Conservation (phyloP, 129 eudicot genomes). For the Chrysanthemum lavandulifolium region DNA sequence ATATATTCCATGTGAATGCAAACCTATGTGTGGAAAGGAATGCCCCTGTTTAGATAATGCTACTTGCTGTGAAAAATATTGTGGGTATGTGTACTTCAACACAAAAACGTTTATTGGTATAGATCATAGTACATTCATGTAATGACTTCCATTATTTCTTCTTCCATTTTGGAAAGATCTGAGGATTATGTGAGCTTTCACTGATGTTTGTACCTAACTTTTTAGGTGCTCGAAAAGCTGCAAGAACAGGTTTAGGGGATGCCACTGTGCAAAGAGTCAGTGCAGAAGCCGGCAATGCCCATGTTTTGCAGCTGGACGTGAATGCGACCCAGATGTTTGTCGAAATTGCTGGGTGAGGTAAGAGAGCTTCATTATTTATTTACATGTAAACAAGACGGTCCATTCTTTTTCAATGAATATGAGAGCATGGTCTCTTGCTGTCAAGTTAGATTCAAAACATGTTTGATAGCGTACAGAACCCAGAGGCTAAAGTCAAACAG, state of each 20-base stretch:
- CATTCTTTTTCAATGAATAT: not conserved
- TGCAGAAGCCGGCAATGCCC: conserved; percentile 98
- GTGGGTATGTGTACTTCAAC: conserved; percentile 61
- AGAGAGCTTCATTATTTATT: conserved; percentile 13
- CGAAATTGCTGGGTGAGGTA: conserved; percentile 99
- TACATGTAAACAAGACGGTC: conserved; percentile 9
- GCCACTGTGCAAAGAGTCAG: conserved; percentile 99
- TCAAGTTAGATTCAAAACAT: not conserved
- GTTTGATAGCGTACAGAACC: not conserved
- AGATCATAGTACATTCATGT: not conserved
- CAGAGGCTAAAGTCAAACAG: no score
- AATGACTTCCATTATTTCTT: conserved; percentile 12
- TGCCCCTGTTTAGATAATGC: conserved; percentile 84
- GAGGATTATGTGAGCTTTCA: not conserved
- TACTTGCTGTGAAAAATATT: conserved; percentile 95
- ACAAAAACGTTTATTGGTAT: not conserved
- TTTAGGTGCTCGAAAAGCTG: conserved; percentile 95
- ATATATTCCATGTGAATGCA: conserved; percentile 83
- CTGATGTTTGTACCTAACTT: conserved; percentile 5
- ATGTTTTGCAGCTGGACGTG: conserved; percentile 98
- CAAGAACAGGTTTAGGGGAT: conserved; percentile 94
- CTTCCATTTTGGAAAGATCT: conserved; percentile 16
- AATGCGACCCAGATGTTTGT: conserved; percentile 99
- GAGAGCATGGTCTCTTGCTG: not conserved
- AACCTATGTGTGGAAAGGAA: conserved; percentile 75